These are phyloP conservation scores for Lolium multiflorum DNA, from an alignment of 176 grass and related monocot genomes.

Conservation along the genomic window DNA sequence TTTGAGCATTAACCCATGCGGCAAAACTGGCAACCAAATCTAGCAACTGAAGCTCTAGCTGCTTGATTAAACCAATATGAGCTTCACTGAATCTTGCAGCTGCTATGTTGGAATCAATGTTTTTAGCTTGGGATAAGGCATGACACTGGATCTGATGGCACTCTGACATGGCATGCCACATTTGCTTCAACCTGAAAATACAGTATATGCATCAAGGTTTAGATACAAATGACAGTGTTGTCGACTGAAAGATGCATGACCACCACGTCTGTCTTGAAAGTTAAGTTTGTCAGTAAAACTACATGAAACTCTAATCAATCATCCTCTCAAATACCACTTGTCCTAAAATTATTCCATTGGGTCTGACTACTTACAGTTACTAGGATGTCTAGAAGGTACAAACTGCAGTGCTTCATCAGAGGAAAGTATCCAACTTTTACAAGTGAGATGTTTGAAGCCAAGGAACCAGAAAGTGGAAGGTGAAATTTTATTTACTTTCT, in stretches of 20 bases:
- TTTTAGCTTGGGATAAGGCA: constrained; percentile 60
- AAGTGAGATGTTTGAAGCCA: constrained; percentile 15
- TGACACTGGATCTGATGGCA: constrained; percentile 70
- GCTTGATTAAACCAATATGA: constrained; percentile 57
- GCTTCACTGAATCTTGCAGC: constrained; percentile 44
- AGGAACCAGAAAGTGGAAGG: neutral
- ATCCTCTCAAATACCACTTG: neutral
- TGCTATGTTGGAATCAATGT: constrained; percentile 45
- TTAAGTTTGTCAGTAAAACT: neutral
- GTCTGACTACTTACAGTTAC: neutral
- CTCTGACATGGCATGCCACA: constrained; percentile 80
- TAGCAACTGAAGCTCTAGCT: constrained; percentile 57
- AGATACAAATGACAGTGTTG: neutral
- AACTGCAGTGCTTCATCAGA: neutral
- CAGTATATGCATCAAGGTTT: neutral
- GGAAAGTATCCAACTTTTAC: neutral
- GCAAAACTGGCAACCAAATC: constrained; percentile 58
- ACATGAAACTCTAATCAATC: neutral
- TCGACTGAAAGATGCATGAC: constrained; percentile 2
- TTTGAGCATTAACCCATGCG: constrained; percentile 63
- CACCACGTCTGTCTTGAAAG: neutral
- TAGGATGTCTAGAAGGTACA: neutral
- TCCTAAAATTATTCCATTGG: neutral
- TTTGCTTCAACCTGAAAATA: constrained; percentile 68
- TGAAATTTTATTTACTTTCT: neutral